Evolutionary conservation across 805 yeast species (phyloP).

Genomic region (Blastobotrys chiropterorum): DNA sequence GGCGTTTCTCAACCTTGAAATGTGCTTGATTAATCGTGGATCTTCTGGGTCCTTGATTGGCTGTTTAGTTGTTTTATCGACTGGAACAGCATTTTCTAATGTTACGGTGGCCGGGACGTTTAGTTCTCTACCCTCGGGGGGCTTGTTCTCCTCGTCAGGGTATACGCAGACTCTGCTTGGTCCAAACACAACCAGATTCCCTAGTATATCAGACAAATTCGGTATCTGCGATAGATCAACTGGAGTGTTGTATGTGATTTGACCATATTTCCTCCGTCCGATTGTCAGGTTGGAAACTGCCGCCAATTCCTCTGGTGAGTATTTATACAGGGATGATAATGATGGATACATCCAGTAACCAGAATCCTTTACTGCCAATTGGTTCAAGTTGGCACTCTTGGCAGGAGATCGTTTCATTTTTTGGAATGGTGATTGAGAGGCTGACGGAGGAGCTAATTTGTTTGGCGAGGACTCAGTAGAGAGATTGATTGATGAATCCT

Average conservation of each 20-base stretch:
- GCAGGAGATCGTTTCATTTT: background rate
- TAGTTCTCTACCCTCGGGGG: constrained; percentile 66
- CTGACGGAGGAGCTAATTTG: background rate
- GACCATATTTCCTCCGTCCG: constrained; percentile 70
- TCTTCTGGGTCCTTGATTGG: constrained; percentile 68
- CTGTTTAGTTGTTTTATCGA: constrained; percentile 51
- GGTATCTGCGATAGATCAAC: constrained; percentile 69
- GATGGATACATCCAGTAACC: constrained; percentile 82
- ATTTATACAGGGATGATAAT: constrained; percentile 49
- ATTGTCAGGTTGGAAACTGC: constrained; percentile 55
- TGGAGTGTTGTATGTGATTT: constrained; percentile 60
- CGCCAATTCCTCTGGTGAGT: constrained; percentile 52
- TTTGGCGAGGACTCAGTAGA: background rate
- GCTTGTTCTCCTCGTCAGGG: constrained; percentile 54
- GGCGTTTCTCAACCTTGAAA: constrained; percentile 39
- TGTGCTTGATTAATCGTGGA: constrained; percentile 46
- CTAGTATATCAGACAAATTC: constrained; percentile 54
- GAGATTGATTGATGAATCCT: background rate
- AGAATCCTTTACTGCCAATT: constrained; percentile 22
- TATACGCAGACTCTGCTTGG: constrained; percentile 58
- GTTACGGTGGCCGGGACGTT: constrained; percentile 69
- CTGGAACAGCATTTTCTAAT: constrained; percentile 70
- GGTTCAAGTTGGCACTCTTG: background rate
- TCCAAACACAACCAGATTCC: constrained; percentile 58
- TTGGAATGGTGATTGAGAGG: background rate